Base-by-base conservation (phyloP, 441 rosid species). In the Gossypium schwendimanii region DNA sequence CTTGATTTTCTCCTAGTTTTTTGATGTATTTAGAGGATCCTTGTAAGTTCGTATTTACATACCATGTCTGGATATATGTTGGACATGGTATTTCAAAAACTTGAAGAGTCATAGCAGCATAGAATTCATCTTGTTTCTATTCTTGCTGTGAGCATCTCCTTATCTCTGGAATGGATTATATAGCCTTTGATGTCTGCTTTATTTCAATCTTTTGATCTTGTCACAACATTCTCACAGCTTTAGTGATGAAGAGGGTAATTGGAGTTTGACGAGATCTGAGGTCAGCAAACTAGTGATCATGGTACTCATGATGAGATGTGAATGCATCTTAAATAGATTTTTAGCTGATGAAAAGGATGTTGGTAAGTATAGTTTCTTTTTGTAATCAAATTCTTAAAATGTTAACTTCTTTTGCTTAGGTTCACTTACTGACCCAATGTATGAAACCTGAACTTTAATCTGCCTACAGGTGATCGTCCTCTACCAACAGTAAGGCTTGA, bases 401-500 rank as follows among this genome's bases (percentile, higher is more conserved):
- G 36, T 50, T 59, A 49, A 28, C 3, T 17, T 39, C 44, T 23
- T 63, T 57, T 10, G 21, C 28, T 52, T 72, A 12, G 18, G 39
- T 53, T 21, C 7, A 10, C 36, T 60, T 67, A 4, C 18, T 61
- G 20, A 26, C 59, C 21, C 49, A 55, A 50, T 63, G 57, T 63
- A 49, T 78, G 21, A 49, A 21, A 65, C 63, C 39, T 71, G 60
- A 81, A 49, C 58, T 52, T 24, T 15, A 12, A 76, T 64, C 66
- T 49, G 72, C 44, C 69, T 73, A 75, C 92, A 91, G 99, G 91
- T 69, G 85, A 82, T 49, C 92, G 86, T 64, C 88, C 78, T 9
- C 71, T 96, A 63, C 98, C 99, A 58, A 63, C 82, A 6, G 81
- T 87, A 53, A 89, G 97, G 87, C 90, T 89, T 52, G 98, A 93